These are phyloP conservation scores for Eucalyptus dawsonii DNA, from an alignment of 345 rosid genomes.

Conservation along the genomic window DNA sequence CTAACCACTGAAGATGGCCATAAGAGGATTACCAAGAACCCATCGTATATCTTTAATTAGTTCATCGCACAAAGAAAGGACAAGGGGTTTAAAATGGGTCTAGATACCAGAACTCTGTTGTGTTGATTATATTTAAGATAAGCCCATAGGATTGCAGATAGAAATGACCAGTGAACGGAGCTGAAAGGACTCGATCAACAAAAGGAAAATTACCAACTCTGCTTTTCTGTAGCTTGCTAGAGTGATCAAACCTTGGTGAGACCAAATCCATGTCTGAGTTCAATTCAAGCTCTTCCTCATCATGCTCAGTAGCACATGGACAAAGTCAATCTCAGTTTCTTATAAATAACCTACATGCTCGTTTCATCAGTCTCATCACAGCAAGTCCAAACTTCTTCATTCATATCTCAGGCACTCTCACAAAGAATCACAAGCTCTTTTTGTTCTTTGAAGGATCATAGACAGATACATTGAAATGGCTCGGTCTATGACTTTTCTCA, in stretches of 20 bases:
- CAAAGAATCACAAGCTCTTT: background rate
- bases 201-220: background rate
- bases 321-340: background rate
- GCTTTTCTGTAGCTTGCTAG: background rate
- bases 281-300: background rate
- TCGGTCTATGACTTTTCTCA: background rate
- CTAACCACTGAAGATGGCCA: background rate
- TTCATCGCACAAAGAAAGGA: background rate
- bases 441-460: background rate
- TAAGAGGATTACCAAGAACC: background rate
- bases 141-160: background rate
- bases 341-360: background rate
- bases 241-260: background rate
- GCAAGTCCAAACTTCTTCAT: background rate
- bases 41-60: background rate
- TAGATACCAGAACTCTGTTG: background rate
- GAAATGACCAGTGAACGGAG: background rate
- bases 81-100: background rate
- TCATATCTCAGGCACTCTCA: background rate
- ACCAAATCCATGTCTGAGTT: background rate
- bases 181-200: background rate
- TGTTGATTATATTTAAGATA: background rate
- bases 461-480: background rate
- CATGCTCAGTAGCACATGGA: background rate
- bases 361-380: background rate